Evolutionary conservation across 2,329 filamentous ascomycete genomes (phyloP).

Genomic region (Metarhizium guizhouense): DNA sequence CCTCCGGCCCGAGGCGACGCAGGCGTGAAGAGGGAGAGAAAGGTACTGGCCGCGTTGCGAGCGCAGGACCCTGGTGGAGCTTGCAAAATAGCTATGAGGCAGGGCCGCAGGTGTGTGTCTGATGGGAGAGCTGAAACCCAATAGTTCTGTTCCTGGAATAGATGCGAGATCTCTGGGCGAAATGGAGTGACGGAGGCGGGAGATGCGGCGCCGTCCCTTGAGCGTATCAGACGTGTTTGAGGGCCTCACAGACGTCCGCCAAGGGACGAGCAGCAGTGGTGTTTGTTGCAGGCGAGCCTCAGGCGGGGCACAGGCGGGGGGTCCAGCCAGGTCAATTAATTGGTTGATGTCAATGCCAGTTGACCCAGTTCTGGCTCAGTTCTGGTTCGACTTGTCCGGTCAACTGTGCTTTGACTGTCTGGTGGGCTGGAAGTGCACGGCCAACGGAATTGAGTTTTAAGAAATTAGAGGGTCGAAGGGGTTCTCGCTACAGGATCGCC

Average conservation of each 20-base stretch:
- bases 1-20: background rate
- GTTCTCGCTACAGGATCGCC: too few relatives aligned
- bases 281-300: background rate
- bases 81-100: background rate
- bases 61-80: background rate
- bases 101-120: too few relatives aligned
- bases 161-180: background rate
- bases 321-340: too few relatives aligned
- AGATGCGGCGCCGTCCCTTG: background rate
- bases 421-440: too few relatives aligned
- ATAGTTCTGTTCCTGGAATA: too few relatives aligned
- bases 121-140: too few relatives aligned
- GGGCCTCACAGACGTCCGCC: background rate
- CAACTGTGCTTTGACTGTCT: too few relatives aligned
- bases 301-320: background rate
- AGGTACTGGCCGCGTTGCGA: background rate
- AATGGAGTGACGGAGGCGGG: background rate
- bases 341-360: too few relatives aligned
- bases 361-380: background rate
- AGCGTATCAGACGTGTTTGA: constrained; percentile 8
- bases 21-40: background rate
- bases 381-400: too few relatives aligned
- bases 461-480: too few relatives aligned
- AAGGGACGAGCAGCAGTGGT: background rate
- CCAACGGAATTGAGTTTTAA: too few relatives aligned